Percentiles rank a stretch among this genome's conserved stretches.
Conservation (phyloP, 108 stramenopile species). For the Cyclotella sp. region DNA sequence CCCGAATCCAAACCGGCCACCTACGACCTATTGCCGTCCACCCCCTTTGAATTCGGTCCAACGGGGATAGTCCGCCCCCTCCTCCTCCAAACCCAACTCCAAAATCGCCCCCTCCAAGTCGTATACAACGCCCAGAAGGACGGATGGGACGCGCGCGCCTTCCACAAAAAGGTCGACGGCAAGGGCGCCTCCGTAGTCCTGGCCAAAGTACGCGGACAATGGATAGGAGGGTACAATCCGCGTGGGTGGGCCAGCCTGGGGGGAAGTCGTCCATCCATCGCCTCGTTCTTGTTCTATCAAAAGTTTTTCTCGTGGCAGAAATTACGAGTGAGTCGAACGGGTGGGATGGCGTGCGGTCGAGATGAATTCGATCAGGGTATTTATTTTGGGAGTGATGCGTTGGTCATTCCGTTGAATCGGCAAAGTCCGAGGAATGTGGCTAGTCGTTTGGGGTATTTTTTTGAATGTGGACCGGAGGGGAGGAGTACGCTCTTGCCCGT, state of each 20-base stretch:
- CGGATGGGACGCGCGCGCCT: slow-evolving; percentile 60
- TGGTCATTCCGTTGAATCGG: slow-evolving; percentile 63
- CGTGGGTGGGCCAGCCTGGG: slow-evolving; percentile 71
- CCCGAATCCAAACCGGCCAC: slow-evolving; percentile 49
- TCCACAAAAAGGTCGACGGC: slow-evolving; percentile 68
- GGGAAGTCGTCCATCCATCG: slow-evolving; percentile 60
- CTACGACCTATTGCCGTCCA: slow-evolving; percentile 31
- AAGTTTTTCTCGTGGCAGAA: slow-evolving; percentile 54
- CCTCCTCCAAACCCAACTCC: slow-evolving; percentile 73
- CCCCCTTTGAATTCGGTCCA: slow-evolving; percentile 14
- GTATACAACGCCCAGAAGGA: slow-evolving; percentile 63
- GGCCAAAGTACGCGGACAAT: slow-evolving; percentile 36
- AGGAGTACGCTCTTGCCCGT: slow-evolving; percentile 49
- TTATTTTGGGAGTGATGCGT: slow-evolving; percentile 66
- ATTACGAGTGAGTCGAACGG: slow-evolving; percentile 65
- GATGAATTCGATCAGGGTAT: slow-evolving; percentile 71
- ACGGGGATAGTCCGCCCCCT: slow-evolving; percentile 55
- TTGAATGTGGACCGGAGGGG: slow-evolving; percentile 65
- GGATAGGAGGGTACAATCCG: slow-evolving; percentile 78
- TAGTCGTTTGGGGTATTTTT: slow-evolving; percentile 70
- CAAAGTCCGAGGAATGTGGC: slow-evolving; percentile 38
- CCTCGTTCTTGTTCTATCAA: slow-evolving; percentile 70
- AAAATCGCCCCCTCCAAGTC: slow-evolving; percentile 57
- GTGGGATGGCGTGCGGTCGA: slow-evolving; percentile 73
- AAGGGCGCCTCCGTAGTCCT: slow-evolving; percentile 71